These are phyloP conservation scores for Collariella sp. DNA, from an alignment of 495 filamentous ascomycete genomes.

Conservation along the genomic window DNA sequence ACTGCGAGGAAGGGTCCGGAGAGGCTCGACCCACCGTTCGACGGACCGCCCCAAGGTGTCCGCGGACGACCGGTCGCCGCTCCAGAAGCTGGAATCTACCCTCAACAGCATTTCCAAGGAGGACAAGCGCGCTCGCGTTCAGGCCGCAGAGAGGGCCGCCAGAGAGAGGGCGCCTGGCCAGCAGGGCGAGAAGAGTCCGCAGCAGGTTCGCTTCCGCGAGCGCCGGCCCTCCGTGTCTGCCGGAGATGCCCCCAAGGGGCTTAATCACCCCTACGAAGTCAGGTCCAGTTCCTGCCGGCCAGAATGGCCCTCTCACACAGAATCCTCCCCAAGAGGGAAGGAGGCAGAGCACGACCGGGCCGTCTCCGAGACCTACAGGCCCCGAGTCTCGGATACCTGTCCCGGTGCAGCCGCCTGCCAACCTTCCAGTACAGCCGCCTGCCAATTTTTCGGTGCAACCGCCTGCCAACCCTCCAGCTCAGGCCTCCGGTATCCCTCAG, in stretches of 20 bases:
- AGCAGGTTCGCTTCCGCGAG: slow-evolving; percentile 20
- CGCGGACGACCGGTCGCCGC: slow-evolving; percentile 72
- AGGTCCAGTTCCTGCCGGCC: slow-evolving; percentile 1
- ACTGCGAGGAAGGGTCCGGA: slow-evolving; percentile 20
- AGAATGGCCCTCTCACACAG: slow-evolving; percentile 28
- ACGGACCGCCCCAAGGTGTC: slow-evolving; percentile 41
- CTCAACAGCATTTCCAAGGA: slow-evolving; percentile 85
- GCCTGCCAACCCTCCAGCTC: slow-evolving; percentile 2
- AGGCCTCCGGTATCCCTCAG: slow-evolving; percentile 29
- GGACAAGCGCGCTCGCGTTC: slow-evolving; percentile 72
- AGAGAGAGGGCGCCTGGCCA: slow-evolving; percentile 37
- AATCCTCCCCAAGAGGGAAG: slow-evolving; percentile 30
- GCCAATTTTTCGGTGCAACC: slow-evolving; percentile 10
- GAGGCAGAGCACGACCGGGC: slow-evolving; percentile 18
- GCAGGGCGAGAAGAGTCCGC: slow-evolving; percentile 15
- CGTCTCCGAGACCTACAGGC: slow-evolving; percentile 21
- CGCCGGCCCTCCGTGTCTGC: slow-evolving; percentile 5
- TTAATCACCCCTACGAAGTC: slow-evolving; percentile 19
- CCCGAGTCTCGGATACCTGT: slow-evolving; percentile 25
- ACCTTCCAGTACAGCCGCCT: slow-evolving; percentile 12
- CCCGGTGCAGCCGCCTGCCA: slow-evolving; percentile 9
- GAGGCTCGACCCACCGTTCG: slow-evolving; percentile 13
- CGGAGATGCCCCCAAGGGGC: slow-evolving; percentile 8
- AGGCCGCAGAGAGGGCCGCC: slow-evolving; percentile 57
- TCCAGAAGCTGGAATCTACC: slow-evolving; percentile 85